phyloP scores from a whole-genome alignment of 768 basidiomycete genomes.

The Mycena crocata region DNA sequence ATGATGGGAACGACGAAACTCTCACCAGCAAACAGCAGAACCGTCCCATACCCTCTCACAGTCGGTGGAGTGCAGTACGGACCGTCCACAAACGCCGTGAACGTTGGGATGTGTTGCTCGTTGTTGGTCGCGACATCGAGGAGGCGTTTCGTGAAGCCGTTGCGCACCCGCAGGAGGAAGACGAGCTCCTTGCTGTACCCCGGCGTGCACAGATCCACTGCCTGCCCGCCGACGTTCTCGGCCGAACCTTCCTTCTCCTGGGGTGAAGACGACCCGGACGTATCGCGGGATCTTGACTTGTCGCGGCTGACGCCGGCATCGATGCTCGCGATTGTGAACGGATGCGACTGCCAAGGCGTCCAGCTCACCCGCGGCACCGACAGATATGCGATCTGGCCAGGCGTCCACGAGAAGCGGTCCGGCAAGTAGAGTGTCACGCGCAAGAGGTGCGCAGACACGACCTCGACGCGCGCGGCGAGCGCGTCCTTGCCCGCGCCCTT shows the following conservation, averaged over 20 bases:
- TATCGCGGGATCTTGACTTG: not conserved
- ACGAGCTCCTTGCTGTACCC: slow-evolving; percentile 47
- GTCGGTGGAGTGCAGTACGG: slow-evolving; percentile 63
- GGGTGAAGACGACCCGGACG: not conserved
- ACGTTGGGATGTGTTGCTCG: slow-evolving; percentile 37
- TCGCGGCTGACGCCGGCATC: slow-evolving; percentile 9
- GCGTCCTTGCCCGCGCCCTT: slow-evolving; percentile 29
- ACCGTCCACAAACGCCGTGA: slow-evolving; percentile 68
- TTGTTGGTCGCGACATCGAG: slow-evolving; percentile 34
- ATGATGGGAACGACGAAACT: not conserved
- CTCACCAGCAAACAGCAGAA: slow-evolving; percentile 60
- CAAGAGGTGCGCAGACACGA: slow-evolving; percentile 58
- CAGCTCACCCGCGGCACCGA: slow-evolving; percentile 59
- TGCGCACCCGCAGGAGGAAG: slow-evolving; percentile 69
- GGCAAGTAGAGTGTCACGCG: slow-evolving; percentile 59
- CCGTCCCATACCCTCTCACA: slow-evolving; percentile 55
- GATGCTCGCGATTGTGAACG: slow-evolving; percentile 69
- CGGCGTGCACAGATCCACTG: not conserved
- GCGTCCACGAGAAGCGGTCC: slow-evolving; percentile 52
- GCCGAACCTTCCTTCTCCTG: slow-evolving; percentile 8
- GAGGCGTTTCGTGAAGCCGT: slow-evolving; percentile 70
- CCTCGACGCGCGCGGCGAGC: slow-evolving; percentile 52
- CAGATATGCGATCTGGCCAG: slow-evolving; percentile 68
- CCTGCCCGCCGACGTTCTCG: not conserved
- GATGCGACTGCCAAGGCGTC: slow-evolving; percentile 65